phyloP scores from a whole-genome alignment of 2,329 filamentous ascomycete species.

The Basipetospora chlamydospora region DNA sequence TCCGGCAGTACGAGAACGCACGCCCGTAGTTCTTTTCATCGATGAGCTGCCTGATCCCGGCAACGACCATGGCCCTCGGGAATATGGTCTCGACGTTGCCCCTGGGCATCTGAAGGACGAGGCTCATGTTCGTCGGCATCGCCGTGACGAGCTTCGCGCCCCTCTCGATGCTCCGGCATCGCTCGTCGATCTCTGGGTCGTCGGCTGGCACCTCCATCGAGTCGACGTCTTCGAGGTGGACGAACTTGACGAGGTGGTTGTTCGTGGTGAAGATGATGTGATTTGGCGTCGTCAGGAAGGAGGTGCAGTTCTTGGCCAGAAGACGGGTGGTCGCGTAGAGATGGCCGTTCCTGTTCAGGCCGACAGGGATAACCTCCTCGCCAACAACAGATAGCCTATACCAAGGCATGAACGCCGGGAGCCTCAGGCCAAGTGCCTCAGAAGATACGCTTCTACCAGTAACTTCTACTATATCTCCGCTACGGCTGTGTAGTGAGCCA shows the following conservation, averaged over 20 bases:
- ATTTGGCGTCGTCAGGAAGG: conserved; percentile 64
- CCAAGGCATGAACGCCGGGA: conserved; percentile 36
- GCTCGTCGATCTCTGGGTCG: conserved; percentile 81
- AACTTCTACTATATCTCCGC: conserved; percentile 29
- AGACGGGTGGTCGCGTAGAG: conserved; percentile 64
- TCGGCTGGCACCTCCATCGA: conserved; percentile 75
- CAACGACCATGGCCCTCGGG: conserved; percentile 80
- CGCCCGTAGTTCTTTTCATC: conserved; percentile 66
- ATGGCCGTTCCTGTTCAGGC: conserved; percentile 60
- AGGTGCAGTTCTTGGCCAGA: conserved; percentile 79
- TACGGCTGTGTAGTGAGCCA: conserved; percentile 29
- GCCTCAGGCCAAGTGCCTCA: conserved; percentile 21
- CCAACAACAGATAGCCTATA: conserved; percentile 30
- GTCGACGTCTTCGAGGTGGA: conserved; percentile 57
- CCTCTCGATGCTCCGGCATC: conserved; percentile 82
- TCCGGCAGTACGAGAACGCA: conserved; percentile 79
- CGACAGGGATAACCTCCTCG: conserved; percentile 32
- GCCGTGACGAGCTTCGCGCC: conserved; percentile 77
- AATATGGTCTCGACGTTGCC: conserved; percentile 94
- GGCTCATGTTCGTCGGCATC: conserved; percentile 72
- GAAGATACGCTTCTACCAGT: conserved; percentile 15
- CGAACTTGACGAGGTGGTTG: conserved; percentile 85
- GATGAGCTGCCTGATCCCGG: conserved; percentile 72
- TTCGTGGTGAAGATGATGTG: conserved; percentile 89
- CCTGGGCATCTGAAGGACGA: conserved; percentile 87